Evolutionary conservation across 495 filamentous ascomycete genomes (phyloP), one percentile per base, ranked within the genome.

Genomic region (Talaromyces trachyspermus): DNA sequence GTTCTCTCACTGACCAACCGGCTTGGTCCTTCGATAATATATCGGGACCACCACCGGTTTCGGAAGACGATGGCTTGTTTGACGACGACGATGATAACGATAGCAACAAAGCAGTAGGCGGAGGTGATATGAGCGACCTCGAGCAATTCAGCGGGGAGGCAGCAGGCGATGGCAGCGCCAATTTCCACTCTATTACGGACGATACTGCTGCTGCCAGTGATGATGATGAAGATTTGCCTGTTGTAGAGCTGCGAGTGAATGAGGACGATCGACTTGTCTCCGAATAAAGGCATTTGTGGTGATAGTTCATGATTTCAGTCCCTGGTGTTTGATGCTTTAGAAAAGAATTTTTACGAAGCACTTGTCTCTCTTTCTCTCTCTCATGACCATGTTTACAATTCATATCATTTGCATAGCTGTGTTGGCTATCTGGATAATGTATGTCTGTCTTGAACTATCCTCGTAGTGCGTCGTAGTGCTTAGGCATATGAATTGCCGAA

Each of bases 21-120:
- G 59, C 62, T 50, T 54, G 54, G 49, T 50, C 54, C 51, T 62
- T 58, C 50, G 62, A 68, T 52, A 65, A 63, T 49, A 57, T 56
- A 19, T 40, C 49, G 48, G 52, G 53, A 43, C 56, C 59, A 8
- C 51, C 58, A 39, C 53, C 58, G 45, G 50, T 53, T 22, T 36
- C 49, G 18, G 55, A 66, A 30, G 61, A 69, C 37, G 59, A 62
- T 40, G 59, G 66, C 23, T 47, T 71, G 1, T 63, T 69, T 52
- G 56, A 56, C 29, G 67, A 68, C 1, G 62, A 68, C 52, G 54
- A 55, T 24, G 69, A 70, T 27, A 61, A 67, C 41, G 57, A 62
- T 39, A 73, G 68, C 55, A 72, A 65, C 41, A 60, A 64, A 50
- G 70, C 69, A 5, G 70, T 68, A n/a, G 65, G 62, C 6, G 70